Percentiles rank a stretch among this genome's conserved stretches.
phyloP scores from a whole-genome alignment of 352 stramenopile species.

The Globisporangium camurandrum region DNA sequence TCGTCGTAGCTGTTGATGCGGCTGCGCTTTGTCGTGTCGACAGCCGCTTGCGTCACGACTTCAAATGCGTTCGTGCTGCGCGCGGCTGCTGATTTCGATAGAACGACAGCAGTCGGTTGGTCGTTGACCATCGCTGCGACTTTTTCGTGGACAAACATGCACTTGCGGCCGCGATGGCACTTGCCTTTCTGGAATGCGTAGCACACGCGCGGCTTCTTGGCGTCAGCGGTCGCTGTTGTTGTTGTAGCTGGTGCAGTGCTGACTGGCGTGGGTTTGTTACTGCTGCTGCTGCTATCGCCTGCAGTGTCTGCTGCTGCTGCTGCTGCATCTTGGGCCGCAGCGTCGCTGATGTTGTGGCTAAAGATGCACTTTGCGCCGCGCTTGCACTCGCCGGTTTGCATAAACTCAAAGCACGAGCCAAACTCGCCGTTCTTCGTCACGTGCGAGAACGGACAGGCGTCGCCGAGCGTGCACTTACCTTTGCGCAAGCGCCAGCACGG shows the following conservation, averaged over 20 bases:
- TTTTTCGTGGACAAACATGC: conserved; percentile 53
- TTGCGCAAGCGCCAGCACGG: conserved; percentile 74
- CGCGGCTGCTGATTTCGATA: conserved; percentile 5
- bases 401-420: conserved; percentile 76
- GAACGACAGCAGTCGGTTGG: conserved; percentile 7
- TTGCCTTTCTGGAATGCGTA: conserved; percentile 72
- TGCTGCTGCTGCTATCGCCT: too few species aligned
- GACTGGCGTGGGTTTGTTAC: conserved; percentile 1
- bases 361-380: conserved; percentile 71
- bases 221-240: not conserved
- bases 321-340: not conserved
- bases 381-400: conserved; percentile 65
- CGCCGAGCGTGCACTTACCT: conserved; percentile 69
- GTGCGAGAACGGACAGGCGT: conserved; percentile 65
- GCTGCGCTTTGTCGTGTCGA: conserved; percentile 18
- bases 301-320: conserved; percentile 3
- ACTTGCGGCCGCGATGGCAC: conserved; percentile 67
- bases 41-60: conserved; percentile 19
- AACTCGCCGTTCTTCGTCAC: conserved; percentile 64
- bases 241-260: not conserved
- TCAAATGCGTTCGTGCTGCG: conserved; percentile 25
- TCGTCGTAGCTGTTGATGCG: conserved; percentile 15
- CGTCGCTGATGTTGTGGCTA: conserved; percentile 23
- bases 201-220: conserved; percentile 45
- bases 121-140: conserved; percentile 19